Evolutionary conservation across 441 rosid genomes (phyloP).

Genomic region (Syzygium malaccense): DNA sequence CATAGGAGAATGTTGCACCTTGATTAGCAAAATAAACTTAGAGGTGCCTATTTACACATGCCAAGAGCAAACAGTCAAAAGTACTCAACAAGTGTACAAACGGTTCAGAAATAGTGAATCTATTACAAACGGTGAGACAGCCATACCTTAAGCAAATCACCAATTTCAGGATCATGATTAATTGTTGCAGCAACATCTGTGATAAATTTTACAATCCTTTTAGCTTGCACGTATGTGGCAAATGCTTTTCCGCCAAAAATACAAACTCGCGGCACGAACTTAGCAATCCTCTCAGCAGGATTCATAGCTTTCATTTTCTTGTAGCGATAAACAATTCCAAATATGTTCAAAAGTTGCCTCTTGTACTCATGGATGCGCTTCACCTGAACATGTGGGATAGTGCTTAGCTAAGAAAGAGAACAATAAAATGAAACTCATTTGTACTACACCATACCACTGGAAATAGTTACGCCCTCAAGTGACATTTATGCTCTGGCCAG

Average conservation of each 20-base stretch:
- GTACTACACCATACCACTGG: not conserved
- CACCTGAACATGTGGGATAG: slow-evolving; percentile 35
- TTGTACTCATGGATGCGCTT: slow-evolving; percentile 98
- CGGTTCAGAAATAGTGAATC: not conserved
- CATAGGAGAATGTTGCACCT: not conserved
- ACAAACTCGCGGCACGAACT: slow-evolving; percentile 83
- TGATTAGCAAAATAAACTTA: not conserved
- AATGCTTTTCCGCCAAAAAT: slow-evolving; percentile 98
- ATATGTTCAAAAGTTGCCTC: slow-evolving; percentile 79
- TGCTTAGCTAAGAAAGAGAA: not conserved
- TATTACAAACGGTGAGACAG: not conserved
- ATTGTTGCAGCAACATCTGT: slow-evolving; percentile 87
- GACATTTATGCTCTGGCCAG: not conserved
- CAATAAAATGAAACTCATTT: not conserved
- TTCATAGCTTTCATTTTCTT: slow-evolving; percentile 94
- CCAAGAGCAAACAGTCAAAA: not conserved
- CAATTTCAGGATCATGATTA: slow-evolving; percentile 85
- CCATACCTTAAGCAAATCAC: slow-evolving; percentile 83
- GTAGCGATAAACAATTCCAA: slow-evolving; percentile 91
- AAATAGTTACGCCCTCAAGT: not conserved
- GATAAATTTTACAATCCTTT: slow-evolving; percentile 92
- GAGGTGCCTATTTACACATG: not conserved
- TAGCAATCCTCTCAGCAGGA: slow-evolving; percentile 54
- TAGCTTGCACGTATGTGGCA: slow-evolving; percentile 89
- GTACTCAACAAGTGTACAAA: not conserved